Base-by-base conservation (phyloP, 106 monocot species). In the Allium sativum region DNA sequence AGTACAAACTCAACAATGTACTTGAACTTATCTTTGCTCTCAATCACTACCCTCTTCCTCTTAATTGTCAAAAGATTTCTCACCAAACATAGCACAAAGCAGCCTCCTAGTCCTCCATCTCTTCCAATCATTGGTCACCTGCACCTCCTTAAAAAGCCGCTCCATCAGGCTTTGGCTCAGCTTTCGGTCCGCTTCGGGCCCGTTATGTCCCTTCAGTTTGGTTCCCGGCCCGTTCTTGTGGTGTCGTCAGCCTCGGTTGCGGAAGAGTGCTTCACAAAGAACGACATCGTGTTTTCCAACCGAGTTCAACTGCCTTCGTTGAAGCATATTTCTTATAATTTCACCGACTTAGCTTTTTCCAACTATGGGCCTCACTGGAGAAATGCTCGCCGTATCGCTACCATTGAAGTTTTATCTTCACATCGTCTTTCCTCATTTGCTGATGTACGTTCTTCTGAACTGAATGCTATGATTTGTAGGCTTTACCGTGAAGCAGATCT, bases 221-320 rank as follows among this genome's bases (percentile, higher is more conserved):
- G 80, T 10, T 68, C 53, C 40, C 80, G 67, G 45, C 53, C 67
- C 13, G 71, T 72, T 13, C 75, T 80, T 62, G 7, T 71, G 22
- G 52, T 75, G 51, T 75, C 74, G 52, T 75, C 80, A 17, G 20
- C 62, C 10, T 9, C 55, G 44, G 18, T 43, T 11, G 75, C 80
- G 31, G 67, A 76, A n/a, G 80, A 75, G 12, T 75, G 75, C 66
- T 72, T 80, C 68, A 61, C 72, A 40, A 65, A 10, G 14, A 71
- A 75, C 8, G 80, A 80, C 12, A 5, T 76, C 40, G 31, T 66
- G 58, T 68, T 80, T 46, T 75, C 75, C 41, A 71, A 68, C 71
- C 75, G 71, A 19, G 67, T 67, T 43, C 56, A 8, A 3, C 42
- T 80, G 22, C 22, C 22, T 1, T 22, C 22, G 22, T 22, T 22